Evolutionary conservation across 139 green algal species (phyloP).

Genomic region (Penium margaritaceum): DNA sequence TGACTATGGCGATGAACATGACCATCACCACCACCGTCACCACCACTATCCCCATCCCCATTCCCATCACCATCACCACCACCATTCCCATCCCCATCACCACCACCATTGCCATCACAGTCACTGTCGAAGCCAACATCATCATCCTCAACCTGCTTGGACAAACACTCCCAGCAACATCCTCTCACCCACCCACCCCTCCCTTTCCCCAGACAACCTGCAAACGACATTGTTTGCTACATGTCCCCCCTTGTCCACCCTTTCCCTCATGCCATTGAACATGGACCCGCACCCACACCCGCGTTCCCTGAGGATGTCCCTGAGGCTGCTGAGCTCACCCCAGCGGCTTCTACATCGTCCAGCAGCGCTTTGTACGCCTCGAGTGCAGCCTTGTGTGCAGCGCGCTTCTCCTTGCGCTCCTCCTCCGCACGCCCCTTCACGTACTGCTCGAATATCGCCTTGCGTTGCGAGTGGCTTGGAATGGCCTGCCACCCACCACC

Average conservation of each 20-base stretch:
- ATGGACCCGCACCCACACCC: not conserved
- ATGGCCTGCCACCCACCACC: slow-evolving; percentile 29
- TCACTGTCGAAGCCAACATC: too few relatives aligned
- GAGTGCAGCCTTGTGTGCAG: slow-evolving; percentile 19
- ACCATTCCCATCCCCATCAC: too few relatives aligned
- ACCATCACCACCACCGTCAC: too few relatives aligned
- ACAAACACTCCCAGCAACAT: not conserved
- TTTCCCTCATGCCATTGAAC: not conserved
- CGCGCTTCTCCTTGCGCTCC: slow-evolving; percentile 42
- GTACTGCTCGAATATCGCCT: slow-evolving; percentile 39
- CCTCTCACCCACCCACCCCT: not conserved
- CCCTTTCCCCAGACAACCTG: not conserved
- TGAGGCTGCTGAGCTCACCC: not conserved
- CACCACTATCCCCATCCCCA: too few relatives aligned
- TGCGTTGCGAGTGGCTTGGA: slow-evolving; percentile 18
- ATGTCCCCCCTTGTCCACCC: not conserved
- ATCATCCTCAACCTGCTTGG: not conserved
- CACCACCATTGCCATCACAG: too few relatives aligned
- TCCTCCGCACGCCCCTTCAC: slow-evolving; percentile 40
- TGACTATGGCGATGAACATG: too few relatives aligned
- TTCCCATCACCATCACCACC: too few relatives aligned
- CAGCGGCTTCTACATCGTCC: slow-evolving; percentile 28
- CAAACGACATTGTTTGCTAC: too few relatives aligned
- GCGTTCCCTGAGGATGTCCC: not conserved
- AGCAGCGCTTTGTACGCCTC: slow-evolving; percentile 38